Percentiles rank a stretch among this genome's conserved stretches.
Conservation (phyloP, 139 green algal species). For the Chlamydomonas eustigma region DNA sequence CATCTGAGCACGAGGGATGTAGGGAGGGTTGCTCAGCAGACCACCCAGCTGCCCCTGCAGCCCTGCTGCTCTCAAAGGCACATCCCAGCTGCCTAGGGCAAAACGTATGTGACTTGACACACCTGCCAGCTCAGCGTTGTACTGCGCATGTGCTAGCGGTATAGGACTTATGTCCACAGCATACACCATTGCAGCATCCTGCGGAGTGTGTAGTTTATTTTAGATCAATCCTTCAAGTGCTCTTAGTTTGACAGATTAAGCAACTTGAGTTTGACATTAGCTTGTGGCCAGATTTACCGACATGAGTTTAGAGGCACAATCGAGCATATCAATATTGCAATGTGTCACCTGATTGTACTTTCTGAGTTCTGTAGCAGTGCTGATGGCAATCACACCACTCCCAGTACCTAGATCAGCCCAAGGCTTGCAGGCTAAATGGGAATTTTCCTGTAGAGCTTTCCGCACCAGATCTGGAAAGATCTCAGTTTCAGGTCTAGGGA, state of each 20-base stretch:
- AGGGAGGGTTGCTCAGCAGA: constrained; percentile 90
- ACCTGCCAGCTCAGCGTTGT: constrained; percentile 44
- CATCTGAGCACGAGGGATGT: constrained; percentile 74
- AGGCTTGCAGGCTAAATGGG: no score
- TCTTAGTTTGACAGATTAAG: no score
- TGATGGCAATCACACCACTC: constrained; percentile 81
- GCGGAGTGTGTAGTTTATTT: no score
- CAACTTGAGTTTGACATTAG: no score
- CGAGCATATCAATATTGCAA: no score
- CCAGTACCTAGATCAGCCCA: constrained; percentile 92
- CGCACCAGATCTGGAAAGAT: constrained; percentile 59
- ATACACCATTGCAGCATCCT: constrained; percentile 45
- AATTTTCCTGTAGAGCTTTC: constrained; percentile 22
- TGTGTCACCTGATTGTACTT: constrained; percentile 20
- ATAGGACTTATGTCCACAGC: constrained; percentile 60
- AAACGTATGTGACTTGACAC: constrained; percentile 25
- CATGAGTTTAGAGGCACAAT: no score
- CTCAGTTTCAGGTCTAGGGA: constrained; percentile 91
- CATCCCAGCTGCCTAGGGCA: constrained; percentile 66
- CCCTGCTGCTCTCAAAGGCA: constrained; percentile 39
- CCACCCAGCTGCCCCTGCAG: constrained; percentile 52
- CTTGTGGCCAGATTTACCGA: no score
- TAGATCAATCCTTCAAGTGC: no score
- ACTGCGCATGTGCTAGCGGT: constrained; percentile 46
- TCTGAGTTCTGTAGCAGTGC: constrained; percentile 55